Percentiles rank a stretch among this genome's conserved stretches.
Evolutionary conservation across 306 rosid species (phyloP).

Genomic region (Canavalia gladiata): DNA sequence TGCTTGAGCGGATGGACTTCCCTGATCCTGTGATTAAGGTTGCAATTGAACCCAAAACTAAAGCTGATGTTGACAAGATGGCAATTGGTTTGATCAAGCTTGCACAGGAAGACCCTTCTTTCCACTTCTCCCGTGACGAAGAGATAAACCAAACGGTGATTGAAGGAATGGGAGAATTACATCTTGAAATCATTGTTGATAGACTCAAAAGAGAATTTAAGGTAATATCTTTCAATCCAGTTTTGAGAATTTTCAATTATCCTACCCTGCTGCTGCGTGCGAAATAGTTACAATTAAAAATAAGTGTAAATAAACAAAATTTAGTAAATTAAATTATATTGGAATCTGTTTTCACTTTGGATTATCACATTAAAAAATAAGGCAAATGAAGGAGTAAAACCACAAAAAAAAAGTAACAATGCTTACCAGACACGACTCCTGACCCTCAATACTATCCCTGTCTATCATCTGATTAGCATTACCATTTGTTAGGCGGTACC

Average conservation of each 20-base stretch:
- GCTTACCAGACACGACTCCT: slow-evolving; percentile 18
- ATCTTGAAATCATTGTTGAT: slow-evolving; percentile 97
- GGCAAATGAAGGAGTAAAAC: slow-evolving; percentile 5
- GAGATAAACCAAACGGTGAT: slow-evolving; percentile 96
- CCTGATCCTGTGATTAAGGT: slow-evolving; percentile 99
- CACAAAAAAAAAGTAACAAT: not conserved
- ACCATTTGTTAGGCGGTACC: slow-evolving; percentile 2
- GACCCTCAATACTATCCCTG: slow-evolving; percentile 18
- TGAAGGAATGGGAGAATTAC: slow-evolving; percentile 99
- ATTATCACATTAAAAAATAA: not conserved
- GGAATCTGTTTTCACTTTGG: slow-evolving; percentile 28
- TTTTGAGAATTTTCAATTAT: slow-evolving; percentile 23
- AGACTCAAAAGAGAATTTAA: slow-evolving; percentile 94
- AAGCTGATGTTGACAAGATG: slow-evolving; percentile 97
- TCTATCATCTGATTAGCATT: slow-evolving; percentile 30
- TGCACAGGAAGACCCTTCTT: slow-evolving; percentile 98
- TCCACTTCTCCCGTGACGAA: slow-evolving; percentile 96
- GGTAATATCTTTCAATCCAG: slow-evolving; percentile 57
- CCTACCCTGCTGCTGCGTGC: not conserved
- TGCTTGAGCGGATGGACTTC: slow-evolving; percentile 98
- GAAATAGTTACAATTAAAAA: slow-evolving; percentile 33
- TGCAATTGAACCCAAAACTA: slow-evolving; percentile 98
- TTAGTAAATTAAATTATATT: slow-evolving; percentile 1
- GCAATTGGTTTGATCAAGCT: slow-evolving; percentile 89
- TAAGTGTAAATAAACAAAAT: not conserved